These are phyloP conservation scores for Pythium dissotocum DNA, from an alignment of 352 stramenopile genomes.

Conservation along the genomic window DNA sequence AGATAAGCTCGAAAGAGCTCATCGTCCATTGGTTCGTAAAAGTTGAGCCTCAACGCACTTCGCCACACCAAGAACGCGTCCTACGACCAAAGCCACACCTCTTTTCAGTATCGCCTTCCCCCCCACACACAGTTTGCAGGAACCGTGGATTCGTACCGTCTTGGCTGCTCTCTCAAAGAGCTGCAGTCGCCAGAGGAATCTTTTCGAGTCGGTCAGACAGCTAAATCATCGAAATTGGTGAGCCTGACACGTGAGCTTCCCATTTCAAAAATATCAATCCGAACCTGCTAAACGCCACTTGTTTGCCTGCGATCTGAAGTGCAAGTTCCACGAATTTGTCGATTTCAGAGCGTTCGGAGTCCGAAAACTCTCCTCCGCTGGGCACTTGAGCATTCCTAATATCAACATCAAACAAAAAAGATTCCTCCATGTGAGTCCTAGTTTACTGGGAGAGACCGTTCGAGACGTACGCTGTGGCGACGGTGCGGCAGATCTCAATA, in stretches of 20 bases:
- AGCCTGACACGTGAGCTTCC: too few species aligned
- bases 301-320: conserved; percentile 33
- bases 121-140: too few species aligned
- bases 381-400: conserved; percentile 10
- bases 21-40: conserved; percentile 48
- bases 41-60: conserved; percentile 62
- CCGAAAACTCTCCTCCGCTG: conserved; percentile 24
- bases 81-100: conserved; percentile 17
- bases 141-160: conserved; percentile 29
- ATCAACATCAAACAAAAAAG: background rate
- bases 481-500: conserved; percentile 56
- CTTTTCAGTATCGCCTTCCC: too few species aligned
- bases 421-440: background rate
- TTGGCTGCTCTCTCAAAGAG: conserved; percentile 58
- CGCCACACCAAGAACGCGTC: conserved; percentile 58
- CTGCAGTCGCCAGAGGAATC: conserved; percentile 37
- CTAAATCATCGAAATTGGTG: conserved; percentile 23
- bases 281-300: conserved; percentile 33
- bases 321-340: conserved; percentile 36
- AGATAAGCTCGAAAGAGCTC: conserved; percentile 63
- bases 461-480: conserved; percentile 46
- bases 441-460: background rate
- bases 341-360: conserved; percentile 33
- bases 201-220: conserved; percentile 28
- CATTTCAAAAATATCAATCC: background rate